Percentiles rank a stretch among this genome's conserved stretches.
Conservation (phyloP, 768 basidiomycete genomes). For the Mycena polygramma region DNA sequence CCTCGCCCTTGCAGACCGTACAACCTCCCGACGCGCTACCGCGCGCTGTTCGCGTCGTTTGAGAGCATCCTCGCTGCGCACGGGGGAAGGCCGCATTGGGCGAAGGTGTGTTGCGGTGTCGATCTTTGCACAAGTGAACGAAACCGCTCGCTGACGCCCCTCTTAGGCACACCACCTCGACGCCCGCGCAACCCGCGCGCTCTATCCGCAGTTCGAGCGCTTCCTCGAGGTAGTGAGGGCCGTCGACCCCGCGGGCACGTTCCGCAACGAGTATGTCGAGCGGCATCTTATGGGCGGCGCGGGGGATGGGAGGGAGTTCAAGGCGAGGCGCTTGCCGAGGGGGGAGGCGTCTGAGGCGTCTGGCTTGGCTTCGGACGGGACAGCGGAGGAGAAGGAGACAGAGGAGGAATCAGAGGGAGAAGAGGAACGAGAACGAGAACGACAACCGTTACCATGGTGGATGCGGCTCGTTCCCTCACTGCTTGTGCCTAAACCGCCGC, state of each 20-base stretch:
- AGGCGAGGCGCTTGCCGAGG: constrained; percentile 43
- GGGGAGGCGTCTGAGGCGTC: too few relatives aligned
- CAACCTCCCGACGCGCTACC: constrained; percentile 85
- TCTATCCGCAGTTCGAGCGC: constrained; percentile 88
- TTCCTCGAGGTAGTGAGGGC: constrained; percentile 55
- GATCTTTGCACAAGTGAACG: too few relatives aligned
- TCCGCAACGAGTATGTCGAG: constrained; percentile 91
- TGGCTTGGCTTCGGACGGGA: neutral
- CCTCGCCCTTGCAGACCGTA: too few relatives aligned
- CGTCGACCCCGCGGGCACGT: constrained; percentile 82
- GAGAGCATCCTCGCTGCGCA: constrained; percentile 77
- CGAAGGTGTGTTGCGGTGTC: constrained; percentile 71
- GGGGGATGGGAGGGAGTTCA: constrained; percentile 58
- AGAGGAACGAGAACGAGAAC: too few relatives aligned
- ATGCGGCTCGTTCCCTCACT: too few relatives aligned
- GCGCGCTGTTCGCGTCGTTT: constrained; percentile 79
- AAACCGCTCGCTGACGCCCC: neutral
- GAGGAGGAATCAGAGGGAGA: too few relatives aligned
- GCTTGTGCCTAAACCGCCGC: neutral
- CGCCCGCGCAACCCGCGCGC: constrained; percentile 47
- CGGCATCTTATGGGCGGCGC: constrained; percentile 85
- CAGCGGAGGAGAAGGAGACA: too few relatives aligned
- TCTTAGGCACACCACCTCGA: constrained; percentile 64
- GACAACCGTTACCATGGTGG: too few relatives aligned
- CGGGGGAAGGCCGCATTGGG: constrained; percentile 95